Evolutionary conservation across 352 stramenopile species (phyloP), one percentile per base, ranked within the genome.

Genomic region (Thalassiosira ordinaria): DNA sequence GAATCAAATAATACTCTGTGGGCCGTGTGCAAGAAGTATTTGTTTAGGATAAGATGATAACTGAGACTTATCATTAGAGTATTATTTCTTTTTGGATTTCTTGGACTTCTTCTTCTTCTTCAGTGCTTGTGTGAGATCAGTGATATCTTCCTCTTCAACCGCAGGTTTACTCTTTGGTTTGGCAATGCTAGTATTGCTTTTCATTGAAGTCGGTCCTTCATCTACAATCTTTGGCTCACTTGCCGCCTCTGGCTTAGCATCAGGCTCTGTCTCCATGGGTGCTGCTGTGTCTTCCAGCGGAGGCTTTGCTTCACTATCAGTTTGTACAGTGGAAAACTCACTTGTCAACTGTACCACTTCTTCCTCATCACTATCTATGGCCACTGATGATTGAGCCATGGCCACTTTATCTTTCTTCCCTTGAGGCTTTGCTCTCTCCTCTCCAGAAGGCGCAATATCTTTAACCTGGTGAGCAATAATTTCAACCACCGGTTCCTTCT

Each of bases 41-140:
- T n/a, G n/a, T n/a, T n/a, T n/a, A n/a, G n/a, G n/a, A n/a, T n/a
- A n/a, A n/a, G n/a, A n/a, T n/a, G n/a, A n/a, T n/a, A n/a, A n/a
- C n/a, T n/a, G n/a, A n/a, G n/a, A n/a, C n/a, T n/a, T n/a, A n/a
- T n/a, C n/a, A n/a, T n/a, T n/a, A n/a, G n/a, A 3, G 1, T 22
- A 29, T 70, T 74, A 78, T 69, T 69, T 72, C 41, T 75, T 89
- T 55, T 89, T 90, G 9, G 47, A 55, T 66, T 88, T 89, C 41
- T 84, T 78, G 2, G 61, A 73, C 46, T 85, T 86, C 60, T 88
- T 91, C 60, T 87, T 89, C 51, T 82, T 86, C 31, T 86, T 87
- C 22, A 90, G 56, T 11, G 83, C 85, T 71, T 83, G 80, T 9
- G 70, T 56, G 18, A 92, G 68, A 60, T 91, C 87, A 27, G 88